Percentiles rank a stretch among this genome's conserved stretches.
Conservation (phyloP, 805 yeast species). For the Zygosaccharomyces bisporus region DNA sequence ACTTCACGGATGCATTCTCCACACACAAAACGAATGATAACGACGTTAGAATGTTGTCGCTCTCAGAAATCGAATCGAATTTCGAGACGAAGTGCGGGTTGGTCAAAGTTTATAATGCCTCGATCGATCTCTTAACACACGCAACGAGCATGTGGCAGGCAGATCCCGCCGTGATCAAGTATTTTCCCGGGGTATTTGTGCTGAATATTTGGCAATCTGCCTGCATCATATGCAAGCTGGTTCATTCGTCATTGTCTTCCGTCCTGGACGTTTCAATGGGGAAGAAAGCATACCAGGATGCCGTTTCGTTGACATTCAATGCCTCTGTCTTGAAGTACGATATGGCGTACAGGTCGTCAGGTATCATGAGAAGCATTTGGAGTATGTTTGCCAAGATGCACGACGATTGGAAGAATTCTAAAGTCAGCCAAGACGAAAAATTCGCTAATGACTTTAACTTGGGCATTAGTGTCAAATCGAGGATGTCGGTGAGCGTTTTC, state of each 20-base stretch:
- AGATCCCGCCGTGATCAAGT: conserved; percentile 62
- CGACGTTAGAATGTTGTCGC: conserved; percentile 11
- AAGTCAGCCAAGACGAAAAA: conserved; percentile 28
- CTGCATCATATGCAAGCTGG: conserved; percentile 72
- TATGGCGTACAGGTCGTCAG: conserved; percentile 87
- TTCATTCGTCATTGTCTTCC: conserved; percentile 67
- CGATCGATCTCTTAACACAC: conserved; percentile 66
- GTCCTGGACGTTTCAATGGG: conserved; percentile 71
- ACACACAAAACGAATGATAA: conserved; percentile 8
- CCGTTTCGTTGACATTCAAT: conserved; percentile 62
- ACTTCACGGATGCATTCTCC: conserved; percentile 55
- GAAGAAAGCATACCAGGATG: conserved; percentile 60
- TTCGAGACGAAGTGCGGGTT: conserved; percentile 70
- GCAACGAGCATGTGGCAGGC: conserved; percentile 56
- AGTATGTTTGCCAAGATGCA: conserved; percentile 68
- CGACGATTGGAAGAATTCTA: conserved; percentile 43
- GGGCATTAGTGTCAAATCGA: conserved; percentile 60
- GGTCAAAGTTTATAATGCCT: conserved; percentile 74
- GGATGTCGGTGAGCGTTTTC: conserved; percentile 90
- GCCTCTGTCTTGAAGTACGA: conserved; percentile 90
- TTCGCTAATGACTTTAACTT: conserved; percentile 34
- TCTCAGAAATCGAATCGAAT: conserved; percentile 27
- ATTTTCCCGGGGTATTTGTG: conserved; percentile 79
- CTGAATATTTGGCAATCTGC: conserved; percentile 90
- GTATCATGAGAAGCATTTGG: conserved; percentile 94